Percentiles rank a stretch among this genome's conserved stretches.
Evolutionary conservation across 148 eudicot genomes (phyloP).

Genomic region (Nyssa sinensis): DNA sequence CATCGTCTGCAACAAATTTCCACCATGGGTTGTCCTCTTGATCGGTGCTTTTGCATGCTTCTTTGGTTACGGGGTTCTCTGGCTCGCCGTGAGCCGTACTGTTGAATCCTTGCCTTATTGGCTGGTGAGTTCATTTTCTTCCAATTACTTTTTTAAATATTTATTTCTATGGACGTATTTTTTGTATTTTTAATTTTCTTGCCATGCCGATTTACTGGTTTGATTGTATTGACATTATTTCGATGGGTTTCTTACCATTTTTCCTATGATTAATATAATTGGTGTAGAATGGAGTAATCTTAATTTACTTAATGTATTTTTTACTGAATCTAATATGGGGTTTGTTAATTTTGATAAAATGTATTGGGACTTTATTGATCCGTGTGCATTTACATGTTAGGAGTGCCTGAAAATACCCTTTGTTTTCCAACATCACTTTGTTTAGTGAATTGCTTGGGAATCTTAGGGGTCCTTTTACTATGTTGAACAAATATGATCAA

Average conservation of each 20-base stretch:
- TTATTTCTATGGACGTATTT: no score
- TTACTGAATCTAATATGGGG: background rate
- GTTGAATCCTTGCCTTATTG: constrained; percentile 58
- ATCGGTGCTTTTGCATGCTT: constrained; percentile 58
- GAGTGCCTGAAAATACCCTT: background rate
- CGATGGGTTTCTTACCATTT: background rate
- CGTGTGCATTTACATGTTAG: background rate
- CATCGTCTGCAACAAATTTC: constrained; percentile 48
- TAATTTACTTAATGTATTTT: background rate
- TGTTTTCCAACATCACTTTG: background rate
- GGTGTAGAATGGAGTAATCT: background rate
- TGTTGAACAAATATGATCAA: background rate
- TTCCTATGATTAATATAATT: background rate
- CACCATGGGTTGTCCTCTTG: constrained; percentile 71
- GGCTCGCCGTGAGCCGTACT: constrained; percentile 65
- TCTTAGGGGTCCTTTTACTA: background rate
- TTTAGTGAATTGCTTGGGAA: background rate
- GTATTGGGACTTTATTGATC: background rate
- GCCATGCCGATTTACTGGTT: background rate
- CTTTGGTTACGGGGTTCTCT: constrained; percentile 66
- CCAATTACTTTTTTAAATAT: background rate
- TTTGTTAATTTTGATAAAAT: background rate
- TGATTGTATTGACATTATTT: background rate
- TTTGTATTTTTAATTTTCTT: no score
- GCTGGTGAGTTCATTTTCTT: constrained; percentile 37